These are phyloP conservation scores for Coemansia sp. DNA, from an alignment of 192 early-diverging fungal genomes.

Conservation along the genomic window DNA sequence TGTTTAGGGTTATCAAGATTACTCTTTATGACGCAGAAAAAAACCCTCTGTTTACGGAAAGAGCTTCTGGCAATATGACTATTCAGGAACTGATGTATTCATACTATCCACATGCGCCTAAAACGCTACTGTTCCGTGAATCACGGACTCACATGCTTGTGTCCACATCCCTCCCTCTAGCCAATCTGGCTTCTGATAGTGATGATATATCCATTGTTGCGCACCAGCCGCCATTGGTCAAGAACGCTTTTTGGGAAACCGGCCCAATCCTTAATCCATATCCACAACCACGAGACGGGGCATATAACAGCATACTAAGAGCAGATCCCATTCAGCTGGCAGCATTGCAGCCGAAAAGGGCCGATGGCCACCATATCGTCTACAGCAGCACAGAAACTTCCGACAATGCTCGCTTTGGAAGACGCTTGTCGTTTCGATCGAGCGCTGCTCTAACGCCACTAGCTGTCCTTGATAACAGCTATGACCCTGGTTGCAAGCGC, in stretches of 20 bases:
- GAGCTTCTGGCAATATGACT: conserved; percentile 19
- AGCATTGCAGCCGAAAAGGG: neutral
- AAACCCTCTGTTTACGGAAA: conserved; percentile 14
- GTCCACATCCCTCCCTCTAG: conserved; percentile 11
- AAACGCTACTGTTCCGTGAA: conserved; percentile 25
- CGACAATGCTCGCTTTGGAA: neutral
- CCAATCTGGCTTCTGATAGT: neutral
- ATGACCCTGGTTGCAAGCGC: neutral
- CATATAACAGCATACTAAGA: neutral
- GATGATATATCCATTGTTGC: conserved; percentile 7
- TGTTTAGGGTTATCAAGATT: conserved; percentile 17
- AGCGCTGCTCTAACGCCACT: neutral
- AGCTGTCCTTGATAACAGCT: neutral
- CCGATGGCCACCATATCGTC: neutral
- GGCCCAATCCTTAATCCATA: neutral
- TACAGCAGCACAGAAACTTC: neutral
- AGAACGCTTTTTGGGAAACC: neutral
- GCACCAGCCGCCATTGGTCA: conserved; percentile 1
- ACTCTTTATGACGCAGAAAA: conserved; percentile 22
- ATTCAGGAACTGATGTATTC: conserved; percentile 28
- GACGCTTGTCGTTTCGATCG: neutral
- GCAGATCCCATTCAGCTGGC: neutral
- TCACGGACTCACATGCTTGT: conserved; percentile 20
- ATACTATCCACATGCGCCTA: conserved; percentile 32
- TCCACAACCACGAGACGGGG: neutral